Base-by-base conservation (phyloP, 176 grass and related monocot genomes). In the Cocos nucifera region DNA sequence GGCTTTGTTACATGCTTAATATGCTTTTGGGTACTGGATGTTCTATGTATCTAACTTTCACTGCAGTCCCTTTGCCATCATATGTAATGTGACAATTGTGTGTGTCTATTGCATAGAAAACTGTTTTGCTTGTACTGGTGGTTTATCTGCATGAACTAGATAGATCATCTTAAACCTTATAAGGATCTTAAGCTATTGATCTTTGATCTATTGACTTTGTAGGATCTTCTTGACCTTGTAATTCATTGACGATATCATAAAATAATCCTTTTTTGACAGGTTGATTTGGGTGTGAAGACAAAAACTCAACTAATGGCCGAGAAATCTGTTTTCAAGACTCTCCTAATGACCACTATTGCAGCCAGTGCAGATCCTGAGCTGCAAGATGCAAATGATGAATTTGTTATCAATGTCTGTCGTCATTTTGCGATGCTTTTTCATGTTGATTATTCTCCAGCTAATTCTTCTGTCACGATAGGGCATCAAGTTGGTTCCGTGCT, bases 401-500 rank as follows among this genome's bases (percentile, higher is more conserved):
- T 89, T 83, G 77, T 82, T 78, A 62, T 85, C 2, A 80, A 98
- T 73, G 67, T 98, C 49, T 98, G 87, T 67, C 81, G 73, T 19
- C 93, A 98, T 82, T 98, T 98, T 81, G 93, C 93, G 57, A 87
- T 92, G 82, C 81, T 98, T 80, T 98, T 92, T 66, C 93, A 98
- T 85, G 75, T 87, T 50, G 81, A 98, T 66, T 76, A 64, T 30
- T 75, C 87, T 54, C 81, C 82, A 4, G 66, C 66, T 20, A 79
- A 59, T 73, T 80, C 80, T 22, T 76, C 86, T 64, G 82, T 62
- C 14, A 44, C 50, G 58, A 76, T 70, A 56, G 80, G 56, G 69
- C 87, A 90, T 26, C 79, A 83, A 56, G 53, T 82, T 56, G 69
- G 72, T 65, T 79, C 84, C 50, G 64, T 79, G 19, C 63, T 80